A percentile compares a stretch with the other conserved stretches of the same genome.
Conservation (phyloP, 371 early-diverging fungal genomes). For the Nosema granulosis region DNA sequence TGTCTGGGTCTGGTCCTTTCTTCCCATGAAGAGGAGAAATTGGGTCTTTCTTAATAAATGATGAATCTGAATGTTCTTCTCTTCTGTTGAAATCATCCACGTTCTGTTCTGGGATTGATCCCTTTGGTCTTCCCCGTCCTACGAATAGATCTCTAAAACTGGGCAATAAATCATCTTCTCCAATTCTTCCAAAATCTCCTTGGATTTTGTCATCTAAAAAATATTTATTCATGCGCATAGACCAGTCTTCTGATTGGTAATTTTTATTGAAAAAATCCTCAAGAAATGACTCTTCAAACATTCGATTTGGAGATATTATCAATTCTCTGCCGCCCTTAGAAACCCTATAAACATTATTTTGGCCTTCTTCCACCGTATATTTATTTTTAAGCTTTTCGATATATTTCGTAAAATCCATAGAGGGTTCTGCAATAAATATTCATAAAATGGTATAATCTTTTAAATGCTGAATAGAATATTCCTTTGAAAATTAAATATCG, state of each 20-base stretch:
- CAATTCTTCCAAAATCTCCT: background rate
- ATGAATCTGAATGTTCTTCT: background rate
- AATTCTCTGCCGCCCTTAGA: background rate
- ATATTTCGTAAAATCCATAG: background rate
- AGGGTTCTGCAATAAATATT: background rate
- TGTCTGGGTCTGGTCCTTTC: slow-evolving; percentile 14
- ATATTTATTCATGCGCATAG: background rate
- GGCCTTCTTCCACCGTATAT: background rate
- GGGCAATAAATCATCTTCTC: slow-evolving; percentile 20
- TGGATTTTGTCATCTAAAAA: background rate
- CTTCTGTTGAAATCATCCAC: background rate
- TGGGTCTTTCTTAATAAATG: background rate
- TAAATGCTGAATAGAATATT: slow-evolving; percentile 11
- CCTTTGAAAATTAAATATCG: slow-evolving; percentile 75
- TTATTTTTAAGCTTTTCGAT: background rate
- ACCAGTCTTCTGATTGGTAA: no score
- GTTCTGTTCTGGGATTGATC: background rate
- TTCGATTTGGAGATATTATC: background rate
- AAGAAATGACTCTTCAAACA: background rate
- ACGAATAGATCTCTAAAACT: background rate
- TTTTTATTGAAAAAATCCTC: background rate
- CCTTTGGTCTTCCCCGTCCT: background rate
- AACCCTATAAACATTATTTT: background rate
- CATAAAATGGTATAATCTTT: background rate
- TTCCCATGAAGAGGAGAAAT: slow-evolving; percentile 9